Evolutionary conservation across 768 basidiomycete species (phyloP).

Genomic region (Lactarius indigo): DNA sequence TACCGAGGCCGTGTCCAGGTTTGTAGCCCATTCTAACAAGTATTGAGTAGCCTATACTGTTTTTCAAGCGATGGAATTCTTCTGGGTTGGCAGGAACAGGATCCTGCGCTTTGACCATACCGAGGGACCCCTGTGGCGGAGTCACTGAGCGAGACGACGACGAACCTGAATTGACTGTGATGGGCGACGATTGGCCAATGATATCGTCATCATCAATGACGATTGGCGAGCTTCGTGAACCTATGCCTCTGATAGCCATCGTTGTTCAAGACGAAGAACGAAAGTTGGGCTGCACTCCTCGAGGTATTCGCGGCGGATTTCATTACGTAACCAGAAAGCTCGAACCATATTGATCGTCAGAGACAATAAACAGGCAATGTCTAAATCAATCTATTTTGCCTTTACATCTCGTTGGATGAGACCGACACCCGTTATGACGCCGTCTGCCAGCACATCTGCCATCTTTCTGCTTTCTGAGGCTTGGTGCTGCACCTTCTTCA

Average conservation of each 20-base stretch:
- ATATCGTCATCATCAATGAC: conserved; percentile 25
- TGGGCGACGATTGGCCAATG: not conserved
- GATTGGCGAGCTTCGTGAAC: conserved; percentile 24
- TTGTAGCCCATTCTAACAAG: conserved; percentile 25
- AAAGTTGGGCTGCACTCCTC: not conserved
- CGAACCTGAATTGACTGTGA: not conserved
- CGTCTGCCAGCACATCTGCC: conserved; percentile 68
- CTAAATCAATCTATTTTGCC: conserved; percentile 9
- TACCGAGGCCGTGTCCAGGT: conserved; percentile 23
- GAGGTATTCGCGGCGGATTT: not conserved
- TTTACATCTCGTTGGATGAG: conserved; percentile 54
- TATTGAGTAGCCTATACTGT: conserved; percentile 20
- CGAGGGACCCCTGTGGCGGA: conserved; percentile 3
- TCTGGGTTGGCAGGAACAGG: not conserved
- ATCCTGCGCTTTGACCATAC: not conserved
- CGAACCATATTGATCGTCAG: not conserved
- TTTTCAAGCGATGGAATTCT: not conserved
- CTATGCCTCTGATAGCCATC: conserved; percentile 17
- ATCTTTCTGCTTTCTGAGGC: conserved; percentile 68
- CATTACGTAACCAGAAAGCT: conserved; percentile 13
- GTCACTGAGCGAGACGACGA: not conserved
- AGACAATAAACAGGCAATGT: not conserved
- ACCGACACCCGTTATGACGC: conserved; percentile 72
- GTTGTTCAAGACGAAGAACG: not conserved
- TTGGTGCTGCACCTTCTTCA: conserved; percentile 60